A percentile compares a stretch with the other conserved stretches of the same genome.
Conservation (phyloP, 768 basidiomycete species). For the Pisolithus albus region DNA sequence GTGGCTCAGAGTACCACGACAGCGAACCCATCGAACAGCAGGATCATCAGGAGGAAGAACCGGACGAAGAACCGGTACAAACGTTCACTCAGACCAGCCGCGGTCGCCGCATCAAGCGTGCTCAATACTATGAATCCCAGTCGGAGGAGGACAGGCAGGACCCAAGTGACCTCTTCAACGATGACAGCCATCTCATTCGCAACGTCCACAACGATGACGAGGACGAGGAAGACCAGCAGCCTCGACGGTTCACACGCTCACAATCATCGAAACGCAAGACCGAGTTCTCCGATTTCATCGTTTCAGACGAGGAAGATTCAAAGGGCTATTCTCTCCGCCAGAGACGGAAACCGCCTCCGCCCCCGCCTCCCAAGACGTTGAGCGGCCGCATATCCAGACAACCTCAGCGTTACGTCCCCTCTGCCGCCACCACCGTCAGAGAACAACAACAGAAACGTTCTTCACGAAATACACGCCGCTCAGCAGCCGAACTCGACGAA, state of each 20-base stretch:
- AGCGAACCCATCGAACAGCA: constrained; percentile 29
- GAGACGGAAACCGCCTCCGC: constrained; percentile 28
- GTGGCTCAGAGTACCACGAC: constrained; percentile 26
- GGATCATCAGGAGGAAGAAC: constrained; percentile 1
- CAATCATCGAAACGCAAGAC: constrained; percentile 5
- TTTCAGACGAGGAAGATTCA: constrained; percentile 39
- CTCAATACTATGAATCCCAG: constrained; percentile 38
- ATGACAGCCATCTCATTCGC: constrained; percentile 6
- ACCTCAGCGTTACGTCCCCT: constrained; percentile 6
- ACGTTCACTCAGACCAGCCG: constrained; percentile 25
- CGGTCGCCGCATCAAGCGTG: constrained; percentile 37
- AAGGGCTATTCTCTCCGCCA: constrained; percentile 31
- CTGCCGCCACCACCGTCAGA: background rate
- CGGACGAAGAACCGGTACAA: background rate
- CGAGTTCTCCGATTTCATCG: constrained; percentile 32
- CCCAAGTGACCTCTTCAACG: constrained; percentile 1
- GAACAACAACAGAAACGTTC: constrained; percentile 18
- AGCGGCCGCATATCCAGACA: constrained; percentile 23
- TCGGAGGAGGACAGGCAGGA: constrained; percentile 29
- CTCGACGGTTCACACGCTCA: constrained; percentile 13
- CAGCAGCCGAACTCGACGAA: constrained; percentile 40
- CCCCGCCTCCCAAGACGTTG: constrained; percentile 11
- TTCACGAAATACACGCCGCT: constrained; percentile 13
- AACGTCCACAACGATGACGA: constrained; percentile 21
- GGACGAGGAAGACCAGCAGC: constrained; percentile 25